phyloP scores from a whole-genome alignment of 441 rosid genomes.

The Gossypium schwendimanii region DNA sequence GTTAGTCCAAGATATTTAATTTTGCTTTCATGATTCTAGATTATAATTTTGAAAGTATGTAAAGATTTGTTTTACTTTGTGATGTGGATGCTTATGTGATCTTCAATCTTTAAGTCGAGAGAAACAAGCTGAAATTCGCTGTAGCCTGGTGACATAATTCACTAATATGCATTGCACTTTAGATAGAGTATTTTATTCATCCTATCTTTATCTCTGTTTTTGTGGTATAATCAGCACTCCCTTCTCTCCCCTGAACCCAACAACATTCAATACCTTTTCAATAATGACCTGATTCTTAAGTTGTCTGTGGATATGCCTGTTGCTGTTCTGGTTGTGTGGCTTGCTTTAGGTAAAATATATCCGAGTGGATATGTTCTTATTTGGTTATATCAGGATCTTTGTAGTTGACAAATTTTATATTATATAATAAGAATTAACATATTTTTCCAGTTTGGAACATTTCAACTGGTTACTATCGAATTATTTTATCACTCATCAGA shows the following conservation, averaged over 20 bases:
- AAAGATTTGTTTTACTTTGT: slow-evolving; percentile 2
- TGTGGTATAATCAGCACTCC: neutral
- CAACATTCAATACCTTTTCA: neutral
- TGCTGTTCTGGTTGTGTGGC: neutral
- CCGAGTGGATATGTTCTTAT: neutral
- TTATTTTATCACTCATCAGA: neutral
- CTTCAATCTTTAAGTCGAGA: neutral
- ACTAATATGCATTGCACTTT: neutral
- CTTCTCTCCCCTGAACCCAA: neutral
- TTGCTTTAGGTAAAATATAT: neutral
- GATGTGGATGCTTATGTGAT: neutral
- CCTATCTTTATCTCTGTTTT: neutral
- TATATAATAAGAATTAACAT: neutral
- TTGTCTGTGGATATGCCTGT: neutral
- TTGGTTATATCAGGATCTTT: neutral
- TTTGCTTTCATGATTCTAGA: neutral
- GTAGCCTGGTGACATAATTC: neutral
- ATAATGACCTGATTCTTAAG: neutral
- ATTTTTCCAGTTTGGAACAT: neutral
- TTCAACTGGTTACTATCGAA: neutral
- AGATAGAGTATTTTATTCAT: neutral
- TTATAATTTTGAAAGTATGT: neutral
- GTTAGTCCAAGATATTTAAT: slow-evolving; percentile 25
- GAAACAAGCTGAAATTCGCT: neutral
- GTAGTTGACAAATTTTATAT: neutral